A percentile compares a stretch with the other conserved stretches of the same genome.
Conservation (phyloP, 2,329 filamentous ascomycete species). For the Sclerotinia glacialis region DNA sequence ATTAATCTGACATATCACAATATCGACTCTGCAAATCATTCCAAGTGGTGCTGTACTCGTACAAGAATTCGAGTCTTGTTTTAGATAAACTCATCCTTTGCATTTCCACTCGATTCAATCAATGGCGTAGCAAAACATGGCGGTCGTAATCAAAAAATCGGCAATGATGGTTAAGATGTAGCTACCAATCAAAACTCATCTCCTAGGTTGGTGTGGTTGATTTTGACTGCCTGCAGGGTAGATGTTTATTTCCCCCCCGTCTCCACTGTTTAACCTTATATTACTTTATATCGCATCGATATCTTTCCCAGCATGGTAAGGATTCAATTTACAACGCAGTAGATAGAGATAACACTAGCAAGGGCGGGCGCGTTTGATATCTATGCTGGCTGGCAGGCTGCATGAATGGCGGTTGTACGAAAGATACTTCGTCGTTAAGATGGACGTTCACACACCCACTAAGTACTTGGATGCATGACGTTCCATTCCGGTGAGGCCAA, state of each 20-base stretch:
- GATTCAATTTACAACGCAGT: neutral
- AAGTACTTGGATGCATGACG: neutral
- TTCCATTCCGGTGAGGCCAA: neutral
- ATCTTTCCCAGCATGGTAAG: neutral
- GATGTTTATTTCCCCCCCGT: neutral
- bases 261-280: neutral
- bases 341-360: neutral
- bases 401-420: neutral
- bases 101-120: neutral
- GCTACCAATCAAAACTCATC: neutral
- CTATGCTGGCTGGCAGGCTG: neutral
- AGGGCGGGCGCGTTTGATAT: neutral
- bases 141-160: too few species aligned
- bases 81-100: neutral
- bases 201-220: neutral
- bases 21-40: neutral
- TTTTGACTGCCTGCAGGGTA: neutral
- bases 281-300: neutral
- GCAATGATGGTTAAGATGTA: neutral
- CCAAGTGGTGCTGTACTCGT: too few species aligned
- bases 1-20: neutral
- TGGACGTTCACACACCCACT: neutral
- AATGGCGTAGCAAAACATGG: neutral
- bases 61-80: neutral
- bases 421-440: neutral